Evolutionary conservation across 495 filamentous ascomycete species (phyloP), one percentile per base, ranked within the genome.

Genomic region (Talaromyces wortmannii): DNA sequence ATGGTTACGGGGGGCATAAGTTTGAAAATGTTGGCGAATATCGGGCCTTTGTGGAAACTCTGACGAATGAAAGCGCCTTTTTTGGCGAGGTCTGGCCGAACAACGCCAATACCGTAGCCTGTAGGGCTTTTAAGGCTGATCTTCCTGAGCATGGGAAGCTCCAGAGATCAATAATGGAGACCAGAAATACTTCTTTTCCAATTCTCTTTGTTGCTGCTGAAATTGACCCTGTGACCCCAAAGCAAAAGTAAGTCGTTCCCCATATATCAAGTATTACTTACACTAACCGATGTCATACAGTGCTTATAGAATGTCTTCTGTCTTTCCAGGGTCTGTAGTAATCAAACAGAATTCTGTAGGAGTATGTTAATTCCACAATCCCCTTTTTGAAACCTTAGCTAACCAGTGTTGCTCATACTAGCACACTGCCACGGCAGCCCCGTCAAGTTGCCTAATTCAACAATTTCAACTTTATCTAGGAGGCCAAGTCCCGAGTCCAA

Each of bases 171-270:
- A 23, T n/a, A n/a, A 32, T 49, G 57, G 51, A 53, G 43, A 57
- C 31, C 31, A 60, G 52, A 61, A 29, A 43, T 44, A 81, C 78
- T 1, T 64, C 67, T 8, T 75, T 75, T 51, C 80, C 79, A 1
- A 56, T 84, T 15, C 63, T 84, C 15, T 76, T 83, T 55, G 52
- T 80, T 6, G 71, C 69, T 31, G 79, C 75, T 53, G 71, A 67
- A 0, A 63, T 68, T 50, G 79, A 84, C 50, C 81, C 80, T 0
- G 77, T 83, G 49, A 77, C 76, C 0, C 73, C 79, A 7, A 59
- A 77, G 1, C 31, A 23, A 50, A 50, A 49, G 61, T 63, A 61
- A 7, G 55, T 57, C 4, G 23, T 52, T 53, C 33, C 57, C 17
- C 51, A n/a, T 47, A 8, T 47, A 18, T 18, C 15, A 18, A 18